phyloP scores from a whole-genome alignment of 2,329 filamentous ascomycete species.

The Fusarium subtropicale region DNA sequence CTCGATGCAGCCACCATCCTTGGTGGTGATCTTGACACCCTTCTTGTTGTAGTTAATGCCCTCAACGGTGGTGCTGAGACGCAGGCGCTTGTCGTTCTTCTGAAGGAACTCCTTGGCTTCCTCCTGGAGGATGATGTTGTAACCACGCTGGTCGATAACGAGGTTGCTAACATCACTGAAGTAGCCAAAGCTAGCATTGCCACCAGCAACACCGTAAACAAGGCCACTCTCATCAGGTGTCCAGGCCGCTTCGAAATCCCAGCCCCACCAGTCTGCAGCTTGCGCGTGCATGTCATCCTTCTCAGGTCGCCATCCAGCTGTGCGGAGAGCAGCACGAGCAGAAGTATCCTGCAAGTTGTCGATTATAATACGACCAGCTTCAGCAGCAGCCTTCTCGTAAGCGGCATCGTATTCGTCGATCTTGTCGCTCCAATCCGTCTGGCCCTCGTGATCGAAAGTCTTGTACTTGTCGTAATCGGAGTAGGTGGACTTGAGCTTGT shows the following conservation, averaged over 20 bases:
- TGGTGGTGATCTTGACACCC: conserved; percentile 64
- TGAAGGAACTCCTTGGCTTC: conserved; percentile 69
- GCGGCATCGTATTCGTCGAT: conserved; percentile 63
- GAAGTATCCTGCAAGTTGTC: conserved; percentile 72
- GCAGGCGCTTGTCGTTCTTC: conserved; percentile 65
- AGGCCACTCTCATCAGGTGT: conserved; percentile 67
- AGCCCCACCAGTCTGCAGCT: conserved; percentile 66
- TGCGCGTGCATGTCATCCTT: conserved; percentile 63
- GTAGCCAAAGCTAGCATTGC: conserved; percentile 72
- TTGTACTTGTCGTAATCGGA: conserved; percentile 69
- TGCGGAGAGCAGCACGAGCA: conserved; percentile 66
- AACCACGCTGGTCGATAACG: conserved; percentile 71
- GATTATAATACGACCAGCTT: conserved; percentile 67
- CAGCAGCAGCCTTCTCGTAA: conserved; percentile 59
- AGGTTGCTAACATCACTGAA: conserved; percentile 72
- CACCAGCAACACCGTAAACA: conserved; percentile 65
- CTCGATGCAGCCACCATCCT: conserved; percentile 65
- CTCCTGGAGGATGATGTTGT: conserved; percentile 66
- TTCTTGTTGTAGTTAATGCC: conserved; percentile 63
- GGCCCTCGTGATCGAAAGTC: conserved; percentile 70
- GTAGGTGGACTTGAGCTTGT: conserved; percentile 65
- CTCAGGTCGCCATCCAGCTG: conserved; percentile 72
- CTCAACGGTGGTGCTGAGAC: conserved; percentile 68
- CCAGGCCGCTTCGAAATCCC: conserved; percentile 69
- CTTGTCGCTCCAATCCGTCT: conserved; percentile 61